phyloP scores from a whole-genome alignment of 257 asterid species.

The Nyctanthes arbortristis region DNA sequence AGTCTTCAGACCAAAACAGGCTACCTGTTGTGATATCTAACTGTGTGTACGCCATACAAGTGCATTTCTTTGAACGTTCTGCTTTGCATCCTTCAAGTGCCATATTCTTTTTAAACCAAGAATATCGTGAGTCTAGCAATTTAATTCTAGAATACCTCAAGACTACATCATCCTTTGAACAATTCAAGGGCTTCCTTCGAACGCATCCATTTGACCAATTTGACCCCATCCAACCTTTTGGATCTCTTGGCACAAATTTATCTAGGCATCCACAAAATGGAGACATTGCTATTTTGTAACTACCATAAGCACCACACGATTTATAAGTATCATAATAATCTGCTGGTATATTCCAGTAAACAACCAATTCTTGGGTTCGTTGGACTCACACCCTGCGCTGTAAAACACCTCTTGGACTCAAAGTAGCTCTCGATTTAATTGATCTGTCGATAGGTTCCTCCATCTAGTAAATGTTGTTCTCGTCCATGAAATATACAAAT shows the following conservation, averaged over 20 bases:
- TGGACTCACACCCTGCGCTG: slow-evolving; percentile 21
- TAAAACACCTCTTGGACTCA: slow-evolving; percentile 3
- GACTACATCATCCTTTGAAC: slow-evolving; percentile 27
- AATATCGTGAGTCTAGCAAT: slow-evolving; percentile 31
- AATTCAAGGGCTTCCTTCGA: slow-evolving; percentile 24
- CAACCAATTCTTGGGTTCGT: too few species aligned
- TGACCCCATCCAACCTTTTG: slow-evolving; percentile 17
- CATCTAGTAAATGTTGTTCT: slow-evolving; percentile 4
- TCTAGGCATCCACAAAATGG: slow-evolving; percentile 32
- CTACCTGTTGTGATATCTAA: slow-evolving; percentile 29
- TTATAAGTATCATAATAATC: too few species aligned
- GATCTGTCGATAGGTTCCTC: slow-evolving; percentile 16
- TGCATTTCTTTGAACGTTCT: too few species aligned
- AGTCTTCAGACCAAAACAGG: slow-evolving; percentile 34
- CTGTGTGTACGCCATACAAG: too few species aligned
- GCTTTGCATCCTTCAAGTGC: too few species aligned
- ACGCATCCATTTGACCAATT: slow-evolving; percentile 35
- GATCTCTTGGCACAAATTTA: slow-evolving; percentile 22
- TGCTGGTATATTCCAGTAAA: too few species aligned
- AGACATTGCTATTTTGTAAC: slow-evolving; percentile 23
- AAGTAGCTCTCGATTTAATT: not conserved
- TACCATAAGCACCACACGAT: too few species aligned
- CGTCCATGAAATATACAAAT: slow-evolving; percentile 5
- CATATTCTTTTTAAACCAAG: slow-evolving; percentile 26
- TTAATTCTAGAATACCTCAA: slow-evolving; percentile 17